Percentiles rank a stretch among this genome's conserved stretches.
Conservation (phyloP, 106 monocot genomes). For the Dendrobium catenatum region DNA sequence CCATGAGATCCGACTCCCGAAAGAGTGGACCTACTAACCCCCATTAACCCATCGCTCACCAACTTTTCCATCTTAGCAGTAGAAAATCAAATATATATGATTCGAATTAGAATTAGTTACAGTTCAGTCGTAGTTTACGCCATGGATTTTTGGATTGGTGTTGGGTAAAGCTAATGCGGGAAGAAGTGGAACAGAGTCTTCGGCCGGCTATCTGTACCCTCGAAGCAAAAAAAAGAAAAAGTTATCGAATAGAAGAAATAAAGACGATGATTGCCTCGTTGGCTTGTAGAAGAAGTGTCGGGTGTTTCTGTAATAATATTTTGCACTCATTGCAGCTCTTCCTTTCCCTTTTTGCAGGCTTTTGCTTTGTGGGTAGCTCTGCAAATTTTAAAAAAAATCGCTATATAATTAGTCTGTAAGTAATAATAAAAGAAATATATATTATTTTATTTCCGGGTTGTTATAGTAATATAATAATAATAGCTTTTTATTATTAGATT, state of each 20-base stretch:
- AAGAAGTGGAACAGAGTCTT: neutral
- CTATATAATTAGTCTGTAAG: neutral
- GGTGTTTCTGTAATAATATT: constrained; percentile 6
- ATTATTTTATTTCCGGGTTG: no score
- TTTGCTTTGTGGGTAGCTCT: neutral
- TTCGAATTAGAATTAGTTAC: neutral
- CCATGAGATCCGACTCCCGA: constrained; percentile 5
- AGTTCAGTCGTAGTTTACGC: neutral
- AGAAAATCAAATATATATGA: neutral
- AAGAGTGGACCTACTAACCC: constrained; percentile 22
- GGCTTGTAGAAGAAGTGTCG: neutral
- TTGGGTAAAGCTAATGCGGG: neutral
- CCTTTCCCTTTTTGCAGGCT: constrained; percentile 1
- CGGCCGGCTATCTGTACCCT: neutral
- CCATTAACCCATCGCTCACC: neutral
- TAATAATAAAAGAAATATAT: neutral
- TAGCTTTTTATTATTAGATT: no score
- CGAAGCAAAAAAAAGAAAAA: neutral
- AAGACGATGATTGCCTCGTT: neutral
- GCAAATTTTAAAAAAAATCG: neutral
- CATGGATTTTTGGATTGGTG: constrained; percentile 2
- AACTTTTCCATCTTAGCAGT: neutral
- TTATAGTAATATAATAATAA: no score
- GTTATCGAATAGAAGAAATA: neutral
- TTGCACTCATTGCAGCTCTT: neutral